Evolutionary conservation across 345 rosid species (phyloP).

Genomic region (Brassica cretica): DNA sequence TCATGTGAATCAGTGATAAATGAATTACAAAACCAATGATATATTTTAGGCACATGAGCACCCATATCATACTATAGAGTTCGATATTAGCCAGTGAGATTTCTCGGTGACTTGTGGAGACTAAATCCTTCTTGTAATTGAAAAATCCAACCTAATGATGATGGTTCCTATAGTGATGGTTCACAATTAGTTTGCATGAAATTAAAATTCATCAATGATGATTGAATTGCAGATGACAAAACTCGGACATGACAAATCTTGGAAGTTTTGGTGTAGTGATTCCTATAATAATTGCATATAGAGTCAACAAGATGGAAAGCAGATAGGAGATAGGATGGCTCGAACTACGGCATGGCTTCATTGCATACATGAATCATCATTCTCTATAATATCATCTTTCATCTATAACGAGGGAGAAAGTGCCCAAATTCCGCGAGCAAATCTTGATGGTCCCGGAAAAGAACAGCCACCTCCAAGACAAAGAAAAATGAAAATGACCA

Average conservation of each 20-base stretch:
- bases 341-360: not conserved
- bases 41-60: not conserved
- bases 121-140: not conserved
- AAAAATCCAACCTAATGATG: not conserved
- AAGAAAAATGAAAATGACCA: not conserved
- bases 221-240: not conserved
- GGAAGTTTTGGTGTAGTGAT: not conserved
- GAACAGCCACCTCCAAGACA: conserved; percentile 69
- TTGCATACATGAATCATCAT: not conserved
- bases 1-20: not conserved
- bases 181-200: not conserved
- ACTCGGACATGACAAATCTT: not conserved
- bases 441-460: conserved; percentile 81
- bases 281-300: not conserved
- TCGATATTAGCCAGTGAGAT: not conserved
- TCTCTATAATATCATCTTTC: not conserved
- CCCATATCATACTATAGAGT: not conserved
- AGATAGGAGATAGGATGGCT: not conserved
- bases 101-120: not conserved
- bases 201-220: not conserved
- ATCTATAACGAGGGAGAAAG: conserved; percentile 60
- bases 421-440: conserved; percentile 81
- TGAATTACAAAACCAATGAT: not conserved
- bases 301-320: not conserved
- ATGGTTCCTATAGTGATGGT: not conserved